phyloP scores from a whole-genome alignment of 2,329 filamentous ascomycete genomes.

The Botrytis pseudocinerea region DNA sequence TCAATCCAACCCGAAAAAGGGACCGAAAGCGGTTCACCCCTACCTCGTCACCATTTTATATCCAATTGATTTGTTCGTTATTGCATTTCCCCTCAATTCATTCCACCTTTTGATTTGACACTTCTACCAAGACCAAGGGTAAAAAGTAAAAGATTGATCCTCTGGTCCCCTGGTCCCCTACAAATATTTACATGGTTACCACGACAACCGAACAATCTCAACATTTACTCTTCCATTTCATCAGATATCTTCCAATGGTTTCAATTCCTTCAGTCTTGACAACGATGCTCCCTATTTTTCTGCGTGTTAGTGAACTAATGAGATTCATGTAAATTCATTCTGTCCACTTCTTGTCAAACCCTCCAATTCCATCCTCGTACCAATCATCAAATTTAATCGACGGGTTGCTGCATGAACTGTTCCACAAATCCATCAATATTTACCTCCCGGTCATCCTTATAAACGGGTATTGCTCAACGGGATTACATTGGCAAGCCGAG shows the following conservation, averaged over 20 bases:
- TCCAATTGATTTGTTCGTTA: neutral
- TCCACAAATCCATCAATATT: slow-evolving; percentile 29
- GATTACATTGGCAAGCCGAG: neutral
- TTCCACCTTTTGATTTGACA: slow-evolving; percentile 6
- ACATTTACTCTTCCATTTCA: neutral
- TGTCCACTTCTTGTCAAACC: neutral
- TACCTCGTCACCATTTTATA: neutral
- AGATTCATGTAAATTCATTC: neutral
- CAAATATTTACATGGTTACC: slow-evolving; percentile 10
- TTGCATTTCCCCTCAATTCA: neutral
- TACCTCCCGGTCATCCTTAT: slow-evolving; percentile 24
- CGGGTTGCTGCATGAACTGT: slow-evolving; percentile 37
- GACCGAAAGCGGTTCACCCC: neutral
- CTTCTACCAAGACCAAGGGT: neutral
- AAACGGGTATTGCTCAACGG: neutral
- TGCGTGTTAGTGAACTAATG: neutral
- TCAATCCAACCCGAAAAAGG: neutral
- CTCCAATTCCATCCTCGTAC: slow-evolving; percentile 11
- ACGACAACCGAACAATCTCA: slow-evolving; percentile 11
- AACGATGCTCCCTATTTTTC: neutral
- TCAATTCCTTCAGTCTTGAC: neutral
- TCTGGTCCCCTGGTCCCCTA: neutral
- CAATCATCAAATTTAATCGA: slow-evolving; percentile 13
- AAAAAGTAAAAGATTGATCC: neutral
- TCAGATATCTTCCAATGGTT: neutral